Conservation (phyloP, 345 rosid species). For the Balakata baccata region DNA sequence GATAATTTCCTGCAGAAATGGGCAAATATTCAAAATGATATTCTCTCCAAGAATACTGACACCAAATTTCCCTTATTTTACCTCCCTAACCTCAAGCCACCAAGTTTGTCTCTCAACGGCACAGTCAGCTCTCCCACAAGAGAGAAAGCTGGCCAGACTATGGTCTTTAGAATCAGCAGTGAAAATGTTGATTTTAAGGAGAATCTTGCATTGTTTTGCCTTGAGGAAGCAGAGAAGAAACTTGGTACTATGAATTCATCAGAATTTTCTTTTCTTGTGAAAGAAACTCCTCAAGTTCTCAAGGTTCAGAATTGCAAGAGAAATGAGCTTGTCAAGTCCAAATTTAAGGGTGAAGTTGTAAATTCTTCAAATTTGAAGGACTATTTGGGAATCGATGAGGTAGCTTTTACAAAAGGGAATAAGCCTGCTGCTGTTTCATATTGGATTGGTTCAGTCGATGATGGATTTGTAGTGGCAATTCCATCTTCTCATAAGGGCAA, state of each 20-base stretch:
- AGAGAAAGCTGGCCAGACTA: constrained; percentile 32
- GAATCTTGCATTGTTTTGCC: constrained; percentile 29
- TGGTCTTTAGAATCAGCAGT: constrained; percentile 26
- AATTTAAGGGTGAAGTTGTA: not conserved
- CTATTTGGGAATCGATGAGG: constrained; percentile 30
- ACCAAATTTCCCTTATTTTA: constrained; percentile 44
- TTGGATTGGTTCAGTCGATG: constrained; percentile 45
- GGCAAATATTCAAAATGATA: constrained; percentile 48
- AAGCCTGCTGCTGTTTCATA: constrained; percentile 35
- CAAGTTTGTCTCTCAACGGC: not conserved
- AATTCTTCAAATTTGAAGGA: constrained; percentile 31
- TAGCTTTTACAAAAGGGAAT: constrained; percentile 38
- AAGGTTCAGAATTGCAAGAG: constrained; percentile 36
- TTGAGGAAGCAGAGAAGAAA: constrained; percentile 35
- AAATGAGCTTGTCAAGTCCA: constrained; percentile 14
- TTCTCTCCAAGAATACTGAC: constrained; percentile 20
- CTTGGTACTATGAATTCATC: constrained; percentile 18
- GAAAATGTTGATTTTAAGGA: not conserved
- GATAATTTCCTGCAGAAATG: constrained; percentile 52
- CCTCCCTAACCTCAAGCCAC: constrained; percentile 42
- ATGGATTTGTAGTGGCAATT: constrained; percentile 44
- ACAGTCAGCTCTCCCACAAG: constrained; percentile 29
- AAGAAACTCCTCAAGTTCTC: constrained; percentile 32
- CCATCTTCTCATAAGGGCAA: constrained; percentile 20
- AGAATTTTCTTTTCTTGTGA: constrained; percentile 40